A percentile compares a stretch with the other conserved stretches of the same genome.
phyloP scores from a whole-genome alignment of 768 basidiomycete species.

The Thelephora ganbajun region DNA sequence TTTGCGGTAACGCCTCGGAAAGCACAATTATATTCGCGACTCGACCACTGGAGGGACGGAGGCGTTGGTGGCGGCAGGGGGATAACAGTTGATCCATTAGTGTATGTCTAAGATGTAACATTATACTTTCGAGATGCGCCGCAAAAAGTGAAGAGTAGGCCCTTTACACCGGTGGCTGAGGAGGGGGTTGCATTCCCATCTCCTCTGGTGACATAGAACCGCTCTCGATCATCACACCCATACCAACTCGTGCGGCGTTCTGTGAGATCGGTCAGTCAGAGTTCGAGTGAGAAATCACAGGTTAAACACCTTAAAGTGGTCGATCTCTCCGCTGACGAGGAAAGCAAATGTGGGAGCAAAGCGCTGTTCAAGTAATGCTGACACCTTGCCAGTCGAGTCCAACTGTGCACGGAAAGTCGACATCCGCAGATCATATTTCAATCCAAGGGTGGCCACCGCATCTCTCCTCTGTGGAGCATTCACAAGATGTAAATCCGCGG shows the following conservation, averaged over 20 bases:
- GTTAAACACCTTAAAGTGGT: slow-evolving; percentile 82
- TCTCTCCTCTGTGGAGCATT: slow-evolving; percentile 73
- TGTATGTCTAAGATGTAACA: neutral
- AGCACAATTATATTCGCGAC: neutral
- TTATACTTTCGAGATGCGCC: neutral
- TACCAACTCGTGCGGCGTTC: slow-evolving; percentile 90
- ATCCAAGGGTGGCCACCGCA: slow-evolving; percentile 86
- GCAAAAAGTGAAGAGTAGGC: slow-evolving; percentile 2
- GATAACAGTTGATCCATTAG: neutral
- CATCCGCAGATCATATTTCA: slow-evolving; percentile 92
- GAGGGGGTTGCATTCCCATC: slow-evolving; percentile 34
- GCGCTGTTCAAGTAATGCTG: slow-evolving; percentile 88
- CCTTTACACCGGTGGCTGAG: slow-evolving; percentile 7
- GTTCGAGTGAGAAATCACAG: neutral
- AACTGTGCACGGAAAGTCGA: slow-evolving; percentile 90
- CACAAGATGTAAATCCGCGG: slow-evolving; percentile 79
- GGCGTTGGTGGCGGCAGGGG: neutral
- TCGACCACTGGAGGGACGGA: neutral
- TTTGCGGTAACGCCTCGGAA: neutral
- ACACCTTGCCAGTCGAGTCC: slow-evolving; percentile 91
- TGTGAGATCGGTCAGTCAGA: slow-evolving; percentile 17
- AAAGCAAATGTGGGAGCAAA: slow-evolving; percentile 94
- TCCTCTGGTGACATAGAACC: slow-evolving; percentile 70
- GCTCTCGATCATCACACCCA: slow-evolving; percentile 97
- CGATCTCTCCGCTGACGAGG: slow-evolving; percentile 91